phyloP scores from a whole-genome alignment of 1,284 basidiomycete species.

The Ceratobasidium sp. region DNA sequence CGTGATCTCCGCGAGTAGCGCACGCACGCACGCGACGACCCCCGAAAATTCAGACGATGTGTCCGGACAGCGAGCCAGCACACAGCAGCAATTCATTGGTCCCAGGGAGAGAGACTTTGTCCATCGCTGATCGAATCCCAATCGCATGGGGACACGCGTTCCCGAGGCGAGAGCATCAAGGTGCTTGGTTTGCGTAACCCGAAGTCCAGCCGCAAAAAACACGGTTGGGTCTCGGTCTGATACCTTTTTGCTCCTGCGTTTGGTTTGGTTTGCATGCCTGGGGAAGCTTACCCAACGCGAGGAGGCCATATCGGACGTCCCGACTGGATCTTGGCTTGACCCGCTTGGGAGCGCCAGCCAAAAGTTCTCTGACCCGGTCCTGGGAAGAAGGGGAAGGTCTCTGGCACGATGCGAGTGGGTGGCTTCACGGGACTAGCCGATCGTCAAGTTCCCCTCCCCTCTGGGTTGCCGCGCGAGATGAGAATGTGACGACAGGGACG shows the following conservation, averaged over 20 bases:
- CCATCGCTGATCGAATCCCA: slow-evolving; percentile 25
- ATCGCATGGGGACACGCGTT: slow-evolving; percentile 21
- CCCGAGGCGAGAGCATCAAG: slow-evolving; percentile 11
- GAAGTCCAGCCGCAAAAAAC: slow-evolving; percentile 29
- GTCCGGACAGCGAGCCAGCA: background rate
- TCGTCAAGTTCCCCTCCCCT: background rate
- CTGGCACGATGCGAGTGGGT: too few species aligned
- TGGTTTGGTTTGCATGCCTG: slow-evolving; percentile 17
- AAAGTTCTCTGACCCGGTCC: slow-evolving; percentile 2
- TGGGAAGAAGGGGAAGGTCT: slow-evolving; percentile 2
- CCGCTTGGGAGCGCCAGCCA: background rate
- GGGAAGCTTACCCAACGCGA: background rate
- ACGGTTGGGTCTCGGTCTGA: slow-evolving; percentile 35
- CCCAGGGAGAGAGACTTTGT: too few species aligned
- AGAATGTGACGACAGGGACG: background rate
- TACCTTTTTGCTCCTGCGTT: background rate
- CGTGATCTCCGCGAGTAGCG: slow-evolving; percentile 7
- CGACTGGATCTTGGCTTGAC: slow-evolving; percentile 25
- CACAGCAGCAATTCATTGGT: background rate
- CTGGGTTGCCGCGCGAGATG: background rate
- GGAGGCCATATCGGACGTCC: slow-evolving; percentile 3
- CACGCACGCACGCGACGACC: slow-evolving; percentile 23
- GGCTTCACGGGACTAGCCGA: slow-evolving; percentile 22
- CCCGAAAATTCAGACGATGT: slow-evolving; percentile 1
- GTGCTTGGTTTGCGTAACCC: background rate